Percentiles rank a stretch among this genome's conserved stretches.
phyloP scores from a whole-genome alignment of 2,329 filamentous ascomycete genomes.

The Teratosphaeria epicoccoides region DNA sequence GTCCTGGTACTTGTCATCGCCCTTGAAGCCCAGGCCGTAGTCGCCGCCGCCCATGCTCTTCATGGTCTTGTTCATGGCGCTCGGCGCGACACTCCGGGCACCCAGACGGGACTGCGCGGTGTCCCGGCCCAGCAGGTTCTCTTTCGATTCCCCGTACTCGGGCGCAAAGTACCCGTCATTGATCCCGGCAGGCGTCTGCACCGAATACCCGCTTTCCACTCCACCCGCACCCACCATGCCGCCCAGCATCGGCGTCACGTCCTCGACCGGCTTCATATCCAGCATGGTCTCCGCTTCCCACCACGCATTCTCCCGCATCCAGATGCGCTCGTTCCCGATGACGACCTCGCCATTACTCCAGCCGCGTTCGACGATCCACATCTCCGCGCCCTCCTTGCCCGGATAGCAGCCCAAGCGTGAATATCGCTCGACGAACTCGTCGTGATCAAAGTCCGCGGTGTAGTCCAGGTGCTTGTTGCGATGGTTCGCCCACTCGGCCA shows the following conservation, averaged over 20 bases:
- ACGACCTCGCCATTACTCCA: constrained; percentile 98
- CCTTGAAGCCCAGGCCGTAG: constrained; percentile 80
- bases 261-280: constrained; percentile 63
- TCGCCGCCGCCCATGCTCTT: constrained; percentile 51
- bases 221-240: constrained; percentile 46
- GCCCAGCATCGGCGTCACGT: constrained; percentile 29
- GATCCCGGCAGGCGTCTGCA: constrained; percentile 37
- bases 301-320: constrained; percentile 91
- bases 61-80: constrained; percentile 45
- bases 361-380: constrained; percentile 84
- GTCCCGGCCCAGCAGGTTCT: constrained; percentile 53
- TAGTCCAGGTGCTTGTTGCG: constrained; percentile 87
- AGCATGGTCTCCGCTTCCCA: constrained; percentile 97
- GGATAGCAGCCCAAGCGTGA: constrained; percentile 74
- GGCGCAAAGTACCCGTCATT: constrained; percentile 17
- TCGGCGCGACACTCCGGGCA: constrained; percentile 43
- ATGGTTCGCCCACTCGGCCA: constrained; percentile 94
- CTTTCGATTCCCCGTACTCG: constrained; percentile 44
- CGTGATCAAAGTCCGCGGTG: constrained; percentile 88
- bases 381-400: constrained; percentile 85
- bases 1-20: constrained; percentile 64
- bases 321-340: constrained; percentile 80
- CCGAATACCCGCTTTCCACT: constrained; percentile 64
- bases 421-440: constrained; percentile 83
- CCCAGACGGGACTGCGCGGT: constrained; percentile 34